Base-by-base conservation (phyloP, 352 stramenopile genomes). In the Globisporangium paroecandrum region DNA sequence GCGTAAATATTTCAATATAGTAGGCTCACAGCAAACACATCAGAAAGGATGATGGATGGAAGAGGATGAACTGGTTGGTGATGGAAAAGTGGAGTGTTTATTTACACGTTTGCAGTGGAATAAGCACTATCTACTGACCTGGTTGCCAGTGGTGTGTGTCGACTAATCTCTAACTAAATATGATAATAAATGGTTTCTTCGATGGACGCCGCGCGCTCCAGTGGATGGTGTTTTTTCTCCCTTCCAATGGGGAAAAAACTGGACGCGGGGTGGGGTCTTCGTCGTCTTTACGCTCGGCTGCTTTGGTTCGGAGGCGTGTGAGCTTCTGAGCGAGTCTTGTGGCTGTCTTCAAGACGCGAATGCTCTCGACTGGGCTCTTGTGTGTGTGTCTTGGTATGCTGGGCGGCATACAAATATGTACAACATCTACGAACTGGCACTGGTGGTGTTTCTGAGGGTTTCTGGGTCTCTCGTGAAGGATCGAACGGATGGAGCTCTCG, bases 111-210 rank as follows among this genome's bases (percentile, higher is more conserved):
- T 51, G 43, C 18, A 24, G 18, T 51, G 43, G 18, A 51, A 51
- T 24, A 51, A 22, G 22, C 43, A 24, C 43, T 51, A 51, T 51
- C 6, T 51, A 51, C 43, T 51, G 43, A 24, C 18, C 53, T 22
- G 7, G 27, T 32, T 29, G 55, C 27, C 55, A 61, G 55, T 62
- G 29, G 47, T 27, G n/a, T 38, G 43, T 25, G 47, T 25, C 56
- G 56, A 20, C 56, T 62, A 22, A 47, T 62, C 25, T 62, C 56
- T 62, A 49, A 58, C 53, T 62, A 62, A 62, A 62, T 62, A 65
- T 27, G 25, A 65, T 43, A 62, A 43, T 56, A 56, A 61, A 29
- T 57, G 24, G 22, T 3, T 27, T 57, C 51, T 57, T 46, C 38
- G 55, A 57, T 57, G 41, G 25, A 56, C 22, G 58, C 41, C 6